These are phyloP conservation scores for Pythium scleroteichum DNA, from an alignment of 352 stramenopile species.

Conservation along the genomic window DNA sequence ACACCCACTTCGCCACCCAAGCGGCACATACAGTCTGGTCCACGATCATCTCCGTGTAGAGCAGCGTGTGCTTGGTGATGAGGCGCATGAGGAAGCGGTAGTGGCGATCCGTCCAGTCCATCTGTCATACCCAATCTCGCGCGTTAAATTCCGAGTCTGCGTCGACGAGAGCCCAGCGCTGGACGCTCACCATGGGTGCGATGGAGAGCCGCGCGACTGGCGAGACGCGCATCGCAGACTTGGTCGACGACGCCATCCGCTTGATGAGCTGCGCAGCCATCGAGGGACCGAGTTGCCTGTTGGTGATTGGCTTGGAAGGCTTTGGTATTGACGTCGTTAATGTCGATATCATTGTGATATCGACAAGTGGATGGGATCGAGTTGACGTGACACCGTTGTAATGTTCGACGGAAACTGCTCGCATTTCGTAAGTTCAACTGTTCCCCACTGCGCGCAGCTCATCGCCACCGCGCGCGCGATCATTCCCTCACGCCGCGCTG, in stretches of 20 bases:
- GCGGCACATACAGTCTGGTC: constrained; percentile 88
- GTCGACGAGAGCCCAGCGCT: too few species aligned
- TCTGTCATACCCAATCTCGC: too few species aligned
- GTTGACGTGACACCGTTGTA: background rate
- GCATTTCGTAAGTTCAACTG: too few species aligned
- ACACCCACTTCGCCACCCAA: background rate
- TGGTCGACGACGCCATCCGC: constrained; percentile 14
- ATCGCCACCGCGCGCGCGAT: too few species aligned
- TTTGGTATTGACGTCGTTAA: constrained; percentile 20
- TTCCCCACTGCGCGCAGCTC: too few species aligned
- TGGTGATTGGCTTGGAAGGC: background rate
- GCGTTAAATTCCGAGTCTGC: too few species aligned
- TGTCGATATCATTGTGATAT: constrained; percentile 19
- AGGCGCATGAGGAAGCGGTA: constrained; percentile 94
- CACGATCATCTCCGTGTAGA: constrained; percentile 99
- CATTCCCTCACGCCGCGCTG: too few species aligned
- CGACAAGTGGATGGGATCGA: background rate
- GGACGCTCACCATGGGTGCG: constrained; percentile 66
- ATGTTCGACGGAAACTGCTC: background rate
- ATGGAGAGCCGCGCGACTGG: constrained; percentile 62
- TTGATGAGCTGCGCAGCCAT: constrained; percentile 21
- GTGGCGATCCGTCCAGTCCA: constrained; percentile 98
- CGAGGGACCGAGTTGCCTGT: constrained; percentile 21
- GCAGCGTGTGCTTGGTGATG: constrained; percentile 90
- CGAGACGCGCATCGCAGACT: background rate